These are phyloP conservation scores for Lachnellula subtilissima DNA, from an alignment of 2,329 filamentous ascomycete genomes.

Conservation along the genomic window DNA sequence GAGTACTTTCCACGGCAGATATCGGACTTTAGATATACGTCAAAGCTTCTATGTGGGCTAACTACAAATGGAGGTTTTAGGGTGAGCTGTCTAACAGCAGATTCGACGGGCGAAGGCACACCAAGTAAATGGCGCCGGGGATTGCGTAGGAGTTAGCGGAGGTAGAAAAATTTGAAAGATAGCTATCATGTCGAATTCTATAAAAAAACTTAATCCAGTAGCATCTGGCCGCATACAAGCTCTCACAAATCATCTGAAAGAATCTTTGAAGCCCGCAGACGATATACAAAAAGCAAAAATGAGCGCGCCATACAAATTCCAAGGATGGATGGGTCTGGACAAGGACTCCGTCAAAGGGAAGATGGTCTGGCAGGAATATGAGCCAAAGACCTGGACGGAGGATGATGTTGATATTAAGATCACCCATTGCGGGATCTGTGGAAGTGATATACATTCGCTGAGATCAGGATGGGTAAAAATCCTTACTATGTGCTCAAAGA, in stretches of 20 bases:
- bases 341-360: slow-evolving; percentile 31
- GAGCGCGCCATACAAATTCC: slow-evolving; percentile 32
- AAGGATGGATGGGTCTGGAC: slow-evolving; percentile 36
- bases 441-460: slow-evolving; percentile 33
- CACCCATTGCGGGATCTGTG: slow-evolving; percentile 48
- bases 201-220: slow-evolving; percentile 14
- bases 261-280: slow-evolving; percentile 17
- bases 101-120: slow-evolving; percentile 1
- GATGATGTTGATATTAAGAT: slow-evolving; percentile 48
- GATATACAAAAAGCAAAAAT: slow-evolving; percentile 22
- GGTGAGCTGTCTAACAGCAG: slow-evolving; percentile 5
- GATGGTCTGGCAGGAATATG: slow-evolving; percentile 36
- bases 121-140: background rate
- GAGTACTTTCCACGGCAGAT: background rate
- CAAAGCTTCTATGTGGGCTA: background rate
- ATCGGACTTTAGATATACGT: slow-evolving; percentile 13
- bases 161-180: slow-evolving; percentile 1
- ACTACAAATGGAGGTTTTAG: background rate
- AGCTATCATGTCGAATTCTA: slow-evolving; percentile 18
- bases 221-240: slow-evolving; percentile 22
- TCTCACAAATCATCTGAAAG: slow-evolving; percentile 24
- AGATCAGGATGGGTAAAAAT: slow-evolving; percentile 28
- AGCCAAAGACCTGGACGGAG: slow-evolving; percentile 46
- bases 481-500: background rate
- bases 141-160: slow-evolving; percentile 12